Evolutionary conservation across 768 basidiomycete species (phyloP), one percentile per base, ranked within the genome.

Genomic region (Leccinum subgranulosum): DNA sequence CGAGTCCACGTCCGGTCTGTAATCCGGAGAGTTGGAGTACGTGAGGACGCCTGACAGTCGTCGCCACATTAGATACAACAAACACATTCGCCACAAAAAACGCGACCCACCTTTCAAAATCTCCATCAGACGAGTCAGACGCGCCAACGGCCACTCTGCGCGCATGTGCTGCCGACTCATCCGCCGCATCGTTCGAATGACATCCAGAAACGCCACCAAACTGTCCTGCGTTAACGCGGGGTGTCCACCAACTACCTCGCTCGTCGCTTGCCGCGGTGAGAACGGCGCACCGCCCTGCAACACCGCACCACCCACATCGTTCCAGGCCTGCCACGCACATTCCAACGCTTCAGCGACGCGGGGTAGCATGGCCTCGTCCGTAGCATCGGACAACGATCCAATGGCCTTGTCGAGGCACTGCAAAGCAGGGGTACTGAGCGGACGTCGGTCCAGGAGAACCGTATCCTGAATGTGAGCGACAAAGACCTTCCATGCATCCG

Each of bases 1-100:
- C 21, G 76, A 72, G 66, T 98, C 95, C 43, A 94, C 78, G 64
- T 99, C 96, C 2, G 91, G 88, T 43, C 94, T 79, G 69, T 92
- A 96, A 66, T 96, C 93, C 14, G 89, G 85, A 0, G 92, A 94
- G 55, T 79, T 77, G 2, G 86, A 76, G 66, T 97, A 97, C 0
- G 90, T 94, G 62, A 91, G 74, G 34, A 89, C 79, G 27, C 86
- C 89, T 90, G n/a, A n/a, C n/a, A n/a, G 60, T 5, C 51, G 45
- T 39, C 5, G 17, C 19, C 15, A 28, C 21, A 53, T 53, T 21
- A 61, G 25, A 21, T 12, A 19, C 12, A 3, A 43, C n/a, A 2
- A 19, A 36, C 17, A 4, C n/a, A 25, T 25, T 9, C 36, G 10
- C 19, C 19, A 28, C 14, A 19, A 21, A 28, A 29, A 48, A 2